phyloP scores from a whole-genome alignment of 768 basidiomycete species.

The Xerocomellus dryophilus region DNA sequence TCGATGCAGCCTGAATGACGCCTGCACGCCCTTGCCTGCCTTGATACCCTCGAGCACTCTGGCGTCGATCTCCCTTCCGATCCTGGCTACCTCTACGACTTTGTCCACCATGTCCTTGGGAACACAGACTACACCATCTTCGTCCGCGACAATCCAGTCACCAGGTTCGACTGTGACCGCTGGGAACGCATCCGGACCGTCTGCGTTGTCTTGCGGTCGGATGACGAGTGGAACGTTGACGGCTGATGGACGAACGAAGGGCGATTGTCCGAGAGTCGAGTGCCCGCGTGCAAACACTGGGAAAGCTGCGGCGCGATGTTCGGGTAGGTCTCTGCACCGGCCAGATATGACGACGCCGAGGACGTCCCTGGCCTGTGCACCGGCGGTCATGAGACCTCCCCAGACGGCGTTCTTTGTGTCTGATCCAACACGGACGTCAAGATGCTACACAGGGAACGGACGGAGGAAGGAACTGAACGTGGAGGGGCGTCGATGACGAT shows the following conservation, averaged over 20 bases:
- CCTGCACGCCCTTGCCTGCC: slow-evolving; percentile 69
- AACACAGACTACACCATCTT: slow-evolving; percentile 86
- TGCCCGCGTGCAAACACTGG: slow-evolving; percentile 81
- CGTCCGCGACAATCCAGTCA: slow-evolving; percentile 83
- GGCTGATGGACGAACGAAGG: slow-evolving; percentile 78
- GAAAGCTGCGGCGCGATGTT: slow-evolving; percentile 67
- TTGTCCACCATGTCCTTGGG: slow-evolving; percentile 49
- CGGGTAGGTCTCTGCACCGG: slow-evolving; percentile 78
- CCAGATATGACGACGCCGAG: slow-evolving; percentile 80
- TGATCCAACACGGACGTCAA: slow-evolving; percentile 25
- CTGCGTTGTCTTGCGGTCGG: slow-evolving; percentile 30
- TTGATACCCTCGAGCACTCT: slow-evolving; percentile 72
- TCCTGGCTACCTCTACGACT: slow-evolving; percentile 57
- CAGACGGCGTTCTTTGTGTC: slow-evolving; percentile 81
- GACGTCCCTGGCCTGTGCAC: slow-evolving; percentile 68
- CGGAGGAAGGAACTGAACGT: slow-evolving; percentile 43
- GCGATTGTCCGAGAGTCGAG: slow-evolving; percentile 82
- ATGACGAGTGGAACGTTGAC: slow-evolving; percentile 65
- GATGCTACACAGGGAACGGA: neutral
- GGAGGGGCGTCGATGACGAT: slow-evolving; percentile 74
- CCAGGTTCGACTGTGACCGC: slow-evolving; percentile 62
- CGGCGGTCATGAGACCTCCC: slow-evolving; percentile 91
- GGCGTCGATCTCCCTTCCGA: slow-evolving; percentile 63
- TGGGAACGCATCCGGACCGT: slow-evolving; percentile 44
- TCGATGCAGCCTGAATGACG: slow-evolving; percentile 75